A percentile compares a stretch with the other conserved stretches of the same genome.
Evolutionary conservation across 2,329 filamentous ascomycete genomes (phyloP).

Genomic region (Myrmaecium sp.): DNA sequence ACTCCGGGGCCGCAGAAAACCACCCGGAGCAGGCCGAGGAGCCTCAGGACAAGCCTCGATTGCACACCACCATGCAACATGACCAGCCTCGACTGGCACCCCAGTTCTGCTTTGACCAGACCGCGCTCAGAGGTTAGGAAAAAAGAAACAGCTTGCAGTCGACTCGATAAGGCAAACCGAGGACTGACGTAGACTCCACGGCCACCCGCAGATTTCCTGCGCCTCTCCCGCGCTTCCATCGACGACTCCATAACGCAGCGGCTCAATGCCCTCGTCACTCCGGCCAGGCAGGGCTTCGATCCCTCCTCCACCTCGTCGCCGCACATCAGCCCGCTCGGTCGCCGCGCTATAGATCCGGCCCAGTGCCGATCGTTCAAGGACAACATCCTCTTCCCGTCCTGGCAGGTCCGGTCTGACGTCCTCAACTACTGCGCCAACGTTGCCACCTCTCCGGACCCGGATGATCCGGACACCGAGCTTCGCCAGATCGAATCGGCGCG

Average conservation of each 20-base stretch:
- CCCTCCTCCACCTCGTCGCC: conserved; percentile 57
- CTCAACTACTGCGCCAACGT: conserved; percentile 80
- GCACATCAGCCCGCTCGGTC: conserved; percentile 32
- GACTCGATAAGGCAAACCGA: not conserved
- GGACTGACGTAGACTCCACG: conserved; percentile 18
- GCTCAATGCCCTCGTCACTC: conserved; percentile 74
- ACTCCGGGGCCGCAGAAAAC: too few relatives aligned
- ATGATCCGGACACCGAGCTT: conserved; percentile 61
- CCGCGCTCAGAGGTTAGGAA: conserved; percentile 27
- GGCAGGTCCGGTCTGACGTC: conserved; percentile 69
- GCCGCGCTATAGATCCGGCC: conserved; percentile 37
- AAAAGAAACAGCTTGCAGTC: not conserved
- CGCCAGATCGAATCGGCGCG: conserved; percentile 53
- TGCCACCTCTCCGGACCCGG: conserved; percentile 70
- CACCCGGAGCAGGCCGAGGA: too few relatives aligned
- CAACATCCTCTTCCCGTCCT: conserved; percentile 68
- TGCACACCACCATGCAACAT: conserved; percentile 20
- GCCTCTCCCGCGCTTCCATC: conserved; percentile 64
- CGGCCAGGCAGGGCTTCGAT: conserved; percentile 57
- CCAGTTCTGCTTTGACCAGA: conserved; percentile 35
- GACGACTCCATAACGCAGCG: conserved; percentile 92
- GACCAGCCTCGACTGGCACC: conserved; percentile 26
- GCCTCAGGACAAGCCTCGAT: too few relatives aligned
- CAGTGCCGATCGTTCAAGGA: conserved; percentile 61
- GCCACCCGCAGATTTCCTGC: conserved; percentile 59